Base-by-base conservation (phyloP, 2,329 filamentous ascomycete genomes). In the Nemania sp. region DNA sequence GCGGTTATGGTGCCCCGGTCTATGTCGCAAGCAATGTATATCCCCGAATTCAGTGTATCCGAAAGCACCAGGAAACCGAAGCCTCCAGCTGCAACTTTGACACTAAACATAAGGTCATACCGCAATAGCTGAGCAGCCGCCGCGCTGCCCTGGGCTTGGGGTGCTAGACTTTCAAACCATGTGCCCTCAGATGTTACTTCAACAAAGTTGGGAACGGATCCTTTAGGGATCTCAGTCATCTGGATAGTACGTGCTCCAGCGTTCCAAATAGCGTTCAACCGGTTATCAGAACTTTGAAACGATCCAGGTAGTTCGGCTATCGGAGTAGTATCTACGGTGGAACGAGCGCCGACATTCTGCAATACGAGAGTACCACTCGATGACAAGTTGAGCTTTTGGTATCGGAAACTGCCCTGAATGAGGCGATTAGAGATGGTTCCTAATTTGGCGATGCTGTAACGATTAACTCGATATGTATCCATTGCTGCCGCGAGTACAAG, bases 381-480 rank as follows among this genome's bases (percentile, higher is more conserved):
- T 0, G 76, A 78, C 0, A 81, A 70, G 38, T 78, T 79, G 13
- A 80, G 70, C 67, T 80, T 79, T 68, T 81, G 79, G 66, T 80
- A 81, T 5, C 79, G 72, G 41, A 80, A 76, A 10, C 73, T 77
- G 5, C 79, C 79, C 67, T 80, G 79, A n/a, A 80, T 73, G 5
- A 80, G 73, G n/a, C 76, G 74, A 66, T 79, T 80, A 0, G 70
- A 74, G 26, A 77, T 69, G n/a, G 60, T 49, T 0, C 62, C 70
- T 3, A 69, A 51, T 3, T 61, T 62, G 7, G 73, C 76, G 57
- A 81, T 73, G 60, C 79, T 79, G 70, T 80, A 80, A 5, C 68
- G 71, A 41, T 78, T 80, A 2, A 80, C 69, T 8, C 79, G 72
- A 66, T 80, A 80, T 0, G 77, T 78, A 53, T 81, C 78, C 78